These are phyloP conservation scores for Solanum hybrid DNA, from an alignment of 305 asterid genomes.

Conservation along the genomic window DNA sequence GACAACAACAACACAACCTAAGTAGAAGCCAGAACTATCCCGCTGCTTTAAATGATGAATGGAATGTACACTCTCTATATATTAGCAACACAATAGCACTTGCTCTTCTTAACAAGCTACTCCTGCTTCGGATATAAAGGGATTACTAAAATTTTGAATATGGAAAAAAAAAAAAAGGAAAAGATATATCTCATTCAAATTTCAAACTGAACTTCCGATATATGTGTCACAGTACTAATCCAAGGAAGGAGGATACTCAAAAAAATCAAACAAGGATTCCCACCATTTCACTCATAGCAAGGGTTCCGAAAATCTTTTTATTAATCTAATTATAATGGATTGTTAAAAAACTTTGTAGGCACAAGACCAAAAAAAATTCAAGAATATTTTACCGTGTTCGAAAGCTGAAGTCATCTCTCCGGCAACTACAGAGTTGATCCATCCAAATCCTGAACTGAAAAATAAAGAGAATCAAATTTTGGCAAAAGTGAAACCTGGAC, in stretches of 20 bases:
- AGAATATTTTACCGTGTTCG: neutral
- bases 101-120: neutral
- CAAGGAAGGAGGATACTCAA: neutral
- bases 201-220: neutral
- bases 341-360: neutral
- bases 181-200: neutral
- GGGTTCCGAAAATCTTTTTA: neutral
- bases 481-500: neutral
- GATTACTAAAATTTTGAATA: neutral
- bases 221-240: neutral
- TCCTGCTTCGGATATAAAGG: neutral
- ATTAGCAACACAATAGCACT: neutral
- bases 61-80: neutral
- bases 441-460: slow-evolving; percentile 30
- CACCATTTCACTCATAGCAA: neutral
- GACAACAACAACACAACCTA: neutral
- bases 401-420: neutral
- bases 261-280: neutral
- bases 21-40: neutral
- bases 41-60: neutral
- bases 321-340: neutral
- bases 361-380: neutral
- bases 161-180: neutral
- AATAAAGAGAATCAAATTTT: neutral
- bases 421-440: slow-evolving; percentile 2